Conservation (phyloP, 208 protist genomes). For the Acanthamoeba culbertsoni region DNA sequence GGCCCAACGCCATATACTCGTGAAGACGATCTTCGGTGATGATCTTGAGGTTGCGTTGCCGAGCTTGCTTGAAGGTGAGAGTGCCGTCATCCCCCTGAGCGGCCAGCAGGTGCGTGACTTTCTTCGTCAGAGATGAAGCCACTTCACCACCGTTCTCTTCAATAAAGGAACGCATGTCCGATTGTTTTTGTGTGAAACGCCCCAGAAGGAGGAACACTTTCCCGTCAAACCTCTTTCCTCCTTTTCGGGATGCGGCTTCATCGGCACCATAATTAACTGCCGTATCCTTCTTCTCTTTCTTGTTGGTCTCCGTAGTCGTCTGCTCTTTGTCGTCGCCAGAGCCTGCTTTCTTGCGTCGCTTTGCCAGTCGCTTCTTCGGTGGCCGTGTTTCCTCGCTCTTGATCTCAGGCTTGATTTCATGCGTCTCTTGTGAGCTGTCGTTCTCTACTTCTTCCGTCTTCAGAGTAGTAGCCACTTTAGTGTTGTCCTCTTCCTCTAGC, state of each 20-base stretch:
- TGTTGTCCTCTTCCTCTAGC: too few species aligned
- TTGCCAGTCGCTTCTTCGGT: not conserved
- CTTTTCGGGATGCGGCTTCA: not conserved
- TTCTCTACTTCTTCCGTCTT: too few species aligned
- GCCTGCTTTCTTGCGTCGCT: not conserved
- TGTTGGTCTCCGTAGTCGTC: not conserved
- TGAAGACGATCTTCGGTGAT: not conserved
- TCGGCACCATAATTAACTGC: not conserved
- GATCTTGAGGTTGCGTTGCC: not conserved
- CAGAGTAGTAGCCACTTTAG: too few species aligned
- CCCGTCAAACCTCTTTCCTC: not conserved
- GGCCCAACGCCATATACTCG: not conserved
- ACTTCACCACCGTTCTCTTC: slow-evolving; percentile 30
- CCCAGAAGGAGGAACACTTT: slow-evolving; percentile 13
- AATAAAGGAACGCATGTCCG: not conserved
- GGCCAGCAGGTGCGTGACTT: slow-evolving; percentile 19
- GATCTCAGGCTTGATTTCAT: too few species aligned
- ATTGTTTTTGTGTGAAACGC: not conserved
- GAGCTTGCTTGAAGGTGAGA: not conserved
- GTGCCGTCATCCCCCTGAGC: not conserved
- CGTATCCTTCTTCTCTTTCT: not conserved
- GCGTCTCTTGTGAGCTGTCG: too few species aligned
- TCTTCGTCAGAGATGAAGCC: not conserved
- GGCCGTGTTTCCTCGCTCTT: not conserved
- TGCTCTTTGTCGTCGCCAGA: not conserved